Evolutionary conservation across 2,329 filamentous ascomycete genomes (phyloP).

Genomic region (Pestalotiopsis fici): DNA sequence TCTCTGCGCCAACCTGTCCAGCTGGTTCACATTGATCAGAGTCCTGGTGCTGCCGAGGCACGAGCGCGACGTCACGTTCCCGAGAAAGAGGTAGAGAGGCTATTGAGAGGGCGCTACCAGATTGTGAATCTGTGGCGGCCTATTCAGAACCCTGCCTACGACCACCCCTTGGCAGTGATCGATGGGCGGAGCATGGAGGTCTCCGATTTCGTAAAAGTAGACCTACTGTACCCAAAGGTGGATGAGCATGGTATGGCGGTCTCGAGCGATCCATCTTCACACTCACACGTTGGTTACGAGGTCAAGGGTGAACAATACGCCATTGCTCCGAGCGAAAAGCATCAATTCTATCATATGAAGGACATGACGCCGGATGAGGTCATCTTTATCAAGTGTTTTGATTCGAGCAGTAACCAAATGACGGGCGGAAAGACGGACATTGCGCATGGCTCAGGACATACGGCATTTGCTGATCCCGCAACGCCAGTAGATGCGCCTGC

Average conservation of each 20-base stretch:
- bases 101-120: conserved; percentile 43
- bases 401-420: conserved; percentile 32
- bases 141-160: conserved; percentile 47
- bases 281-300: not conserved
- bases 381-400: conserved; percentile 60
- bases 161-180: conserved; percentile 49
- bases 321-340: conserved; percentile 36
- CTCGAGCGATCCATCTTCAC: no score
- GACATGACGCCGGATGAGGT: conserved; percentile 51
- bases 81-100: conserved; percentile 32
- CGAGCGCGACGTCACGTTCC: conserved; percentile 41
- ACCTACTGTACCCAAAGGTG: conserved; percentile 48
- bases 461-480: conserved; percentile 48
- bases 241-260: no score
- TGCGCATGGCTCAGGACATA: conserved; percentile 50
- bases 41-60: conserved; percentile 39
- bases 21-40: conserved; percentile 57
- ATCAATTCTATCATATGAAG: conserved; percentile 52
- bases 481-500: conserved; percentile 38
- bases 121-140: conserved; percentile 54
- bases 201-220: conserved; percentile 44
- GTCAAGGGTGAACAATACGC: conserved; percentile 44
- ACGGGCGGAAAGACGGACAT: conserved; percentile 42
- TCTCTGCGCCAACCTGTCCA: conserved; percentile 52
- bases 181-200: conserved; percentile 48